These are phyloP conservation scores for Drechmeria coniospora DNA, from an alignment of 2,329 filamentous ascomycete genomes.

Conservation along the genomic window DNA sequence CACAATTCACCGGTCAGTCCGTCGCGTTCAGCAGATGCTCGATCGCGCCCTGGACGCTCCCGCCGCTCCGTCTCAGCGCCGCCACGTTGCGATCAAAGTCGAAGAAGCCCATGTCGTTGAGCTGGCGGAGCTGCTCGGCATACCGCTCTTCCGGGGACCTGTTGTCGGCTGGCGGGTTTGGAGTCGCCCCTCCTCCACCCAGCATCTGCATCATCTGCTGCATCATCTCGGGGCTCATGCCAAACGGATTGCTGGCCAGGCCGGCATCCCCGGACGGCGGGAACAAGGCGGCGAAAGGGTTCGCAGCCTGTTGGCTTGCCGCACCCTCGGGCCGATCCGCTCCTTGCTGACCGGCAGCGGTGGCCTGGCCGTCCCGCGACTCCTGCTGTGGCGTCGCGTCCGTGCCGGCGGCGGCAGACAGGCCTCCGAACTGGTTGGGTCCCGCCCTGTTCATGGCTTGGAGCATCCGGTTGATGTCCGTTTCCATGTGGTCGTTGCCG, in stretches of 20 bases:
- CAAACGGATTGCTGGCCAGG: conserved; percentile 26
- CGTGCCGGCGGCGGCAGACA: conserved; percentile 6
- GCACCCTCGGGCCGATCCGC: conserved; percentile 9
- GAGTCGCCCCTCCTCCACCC: conserved; percentile 14
- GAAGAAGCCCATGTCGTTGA: conserved; percentile 98
- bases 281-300: conserved; percentile 57
- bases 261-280: conserved; percentile 13
- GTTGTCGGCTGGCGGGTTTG: conserved; percentile 54
- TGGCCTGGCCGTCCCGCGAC: conserved; percentile 10
- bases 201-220: conserved; percentile 39
- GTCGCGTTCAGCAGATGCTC: conserved; percentile 48
- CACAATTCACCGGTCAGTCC: conserved; percentile 4
- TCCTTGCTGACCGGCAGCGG: conserved; percentile 5
- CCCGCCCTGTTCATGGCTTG: conserved; percentile 14
- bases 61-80: conserved; percentile 74
- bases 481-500: conserved; percentile 6
- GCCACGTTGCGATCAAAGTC: conserved; percentile 90
- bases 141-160: conserved; percentile 89
- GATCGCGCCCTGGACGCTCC: conserved; percentile 84
- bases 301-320: conserved; percentile 28
- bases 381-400: conserved; percentile 13
- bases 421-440: conserved; percentile 20
- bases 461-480: conserved; percentile 13
- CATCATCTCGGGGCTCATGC: conserved; percentile 38
- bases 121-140: conserved; percentile 72